Evolutionary conservation across 2,329 filamentous ascomycete species (phyloP).

Genomic region (Ophiostoma australiae): DNA sequence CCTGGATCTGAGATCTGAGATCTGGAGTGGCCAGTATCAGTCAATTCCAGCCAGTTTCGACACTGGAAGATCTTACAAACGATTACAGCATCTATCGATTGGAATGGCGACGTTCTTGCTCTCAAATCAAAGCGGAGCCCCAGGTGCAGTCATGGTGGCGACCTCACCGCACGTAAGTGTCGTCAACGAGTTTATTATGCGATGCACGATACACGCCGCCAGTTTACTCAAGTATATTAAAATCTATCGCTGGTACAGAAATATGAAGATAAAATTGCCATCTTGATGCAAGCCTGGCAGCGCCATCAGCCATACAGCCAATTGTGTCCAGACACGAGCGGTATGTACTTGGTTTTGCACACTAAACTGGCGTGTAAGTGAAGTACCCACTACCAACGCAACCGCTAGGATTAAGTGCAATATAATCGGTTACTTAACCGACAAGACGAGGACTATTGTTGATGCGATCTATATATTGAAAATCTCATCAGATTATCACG

Average conservation of each 20-base stretch:
- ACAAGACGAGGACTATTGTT: not conserved
- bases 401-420: not conserved
- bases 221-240: no score
- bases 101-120: not conserved
- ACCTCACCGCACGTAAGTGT: not conserved
- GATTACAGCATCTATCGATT: not conserved
- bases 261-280: no score
- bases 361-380: conserved; percentile 3
- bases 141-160: not conserved
- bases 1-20: not conserved
- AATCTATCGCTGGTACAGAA: no score
- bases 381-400: not conserved
- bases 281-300: no score
- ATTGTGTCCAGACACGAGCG: not conserved
- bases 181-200: not conserved
- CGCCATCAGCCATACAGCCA: not conserved
- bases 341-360: not conserved
- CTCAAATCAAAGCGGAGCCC: not conserved
- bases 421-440: not conserved
- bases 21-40: not conserved
- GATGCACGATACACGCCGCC: not conserved
- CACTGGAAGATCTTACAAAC: not conserved
- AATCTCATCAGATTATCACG: no score
- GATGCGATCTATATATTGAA: no score
- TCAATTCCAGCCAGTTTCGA: not conserved